Percentiles rank a stretch among this genome's conserved stretches.
These are phyloP conservation scores for Boletus huronensis DNA, from an alignment of 768 basidiomycete species.

Conservation along the genomic window DNA sequence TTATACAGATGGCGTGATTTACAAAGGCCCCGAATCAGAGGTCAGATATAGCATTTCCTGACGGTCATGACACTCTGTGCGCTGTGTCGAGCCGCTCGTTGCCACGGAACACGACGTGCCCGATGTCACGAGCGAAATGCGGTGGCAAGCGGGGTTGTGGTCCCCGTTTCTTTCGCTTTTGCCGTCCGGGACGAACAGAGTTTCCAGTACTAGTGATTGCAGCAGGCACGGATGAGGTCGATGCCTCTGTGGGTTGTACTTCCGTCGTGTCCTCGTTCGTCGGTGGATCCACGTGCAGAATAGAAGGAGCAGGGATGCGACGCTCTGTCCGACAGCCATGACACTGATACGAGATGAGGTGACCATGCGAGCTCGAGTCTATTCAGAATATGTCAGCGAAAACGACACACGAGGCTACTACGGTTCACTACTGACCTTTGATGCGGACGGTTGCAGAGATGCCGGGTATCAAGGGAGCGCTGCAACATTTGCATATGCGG, in stretches of 20 bases:
- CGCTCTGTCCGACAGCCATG: constrained; percentile 52
- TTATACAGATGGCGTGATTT: not conserved
- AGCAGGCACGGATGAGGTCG: not conserved
- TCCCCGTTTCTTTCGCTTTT: constrained; percentile 18
- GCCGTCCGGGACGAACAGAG: not conserved
- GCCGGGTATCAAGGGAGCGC: constrained; percentile 63
- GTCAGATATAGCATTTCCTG: not conserved
- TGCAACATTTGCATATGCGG: constrained; percentile 69
- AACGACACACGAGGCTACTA: no score
- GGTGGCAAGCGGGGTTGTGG: constrained; percentile 46
- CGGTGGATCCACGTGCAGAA: constrained; percentile 9
- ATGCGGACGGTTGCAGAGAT: constrained; percentile 60
- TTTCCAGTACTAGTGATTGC: not conserved
- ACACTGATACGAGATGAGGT: constrained; percentile 59
- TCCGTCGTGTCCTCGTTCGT: not conserved
- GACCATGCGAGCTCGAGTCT: constrained; percentile 49
- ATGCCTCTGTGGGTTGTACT: not conserved
- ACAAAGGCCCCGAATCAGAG: not conserved
- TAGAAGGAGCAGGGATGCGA: constrained; percentile 65
- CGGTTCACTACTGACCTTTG: constrained; percentile 44
- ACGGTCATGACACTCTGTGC: not conserved
- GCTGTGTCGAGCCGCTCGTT: constrained; percentile 41
- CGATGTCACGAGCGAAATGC: constrained; percentile 58
- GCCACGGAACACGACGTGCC: constrained; percentile 67
- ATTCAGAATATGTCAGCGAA: constrained; percentile 16